Evolutionary conservation across 192 early-diverging fungal species (phyloP).

Genomic region (Coemansia sp.): DNA sequence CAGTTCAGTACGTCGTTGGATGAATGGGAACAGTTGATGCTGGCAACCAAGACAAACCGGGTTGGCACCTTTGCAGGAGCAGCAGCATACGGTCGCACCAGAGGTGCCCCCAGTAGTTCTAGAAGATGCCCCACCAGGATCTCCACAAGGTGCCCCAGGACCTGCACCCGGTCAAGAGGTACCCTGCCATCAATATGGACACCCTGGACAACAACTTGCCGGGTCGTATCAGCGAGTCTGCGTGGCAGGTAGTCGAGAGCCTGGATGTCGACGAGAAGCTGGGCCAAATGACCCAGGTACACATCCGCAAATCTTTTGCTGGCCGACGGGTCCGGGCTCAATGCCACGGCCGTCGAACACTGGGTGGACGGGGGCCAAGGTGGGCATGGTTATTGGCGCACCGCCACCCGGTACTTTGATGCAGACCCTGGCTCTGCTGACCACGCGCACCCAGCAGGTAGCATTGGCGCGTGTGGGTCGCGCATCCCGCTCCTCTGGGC

Average conservation of each 20-base stretch:
- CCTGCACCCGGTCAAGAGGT: slow-evolving; percentile 20
- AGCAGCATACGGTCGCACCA: background rate
- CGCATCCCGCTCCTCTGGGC: slow-evolving; percentile 56
- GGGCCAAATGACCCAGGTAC: slow-evolving; percentile 65
- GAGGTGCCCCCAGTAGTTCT: too few relatives aligned
- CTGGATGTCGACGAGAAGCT: slow-evolving; percentile 52
- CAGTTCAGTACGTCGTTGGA: background rate
- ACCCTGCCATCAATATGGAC: slow-evolving; percentile 2
- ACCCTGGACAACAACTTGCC: slow-evolving; percentile 10
- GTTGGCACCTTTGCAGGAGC: slow-evolving; percentile 18
- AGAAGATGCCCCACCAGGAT: too few relatives aligned
- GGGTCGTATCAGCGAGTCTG: slow-evolving; percentile 36
- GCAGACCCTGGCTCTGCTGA: slow-evolving; percentile 43
- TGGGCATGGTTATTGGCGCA: slow-evolving; percentile 54
- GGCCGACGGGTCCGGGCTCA: slow-evolving; percentile 44
- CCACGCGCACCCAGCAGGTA: slow-evolving; percentile 48
- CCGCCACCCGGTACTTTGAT: slow-evolving; percentile 53
- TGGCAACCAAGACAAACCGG: slow-evolving; percentile 18
- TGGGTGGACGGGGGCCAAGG: slow-evolving; percentile 48
- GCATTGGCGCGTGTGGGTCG: slow-evolving; percentile 44
- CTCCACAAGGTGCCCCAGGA: background rate
- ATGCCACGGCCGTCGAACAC: slow-evolving; percentile 46
- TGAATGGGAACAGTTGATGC: slow-evolving; percentile 21
- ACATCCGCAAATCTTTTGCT: slow-evolving; percentile 51
- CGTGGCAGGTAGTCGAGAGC: slow-evolving; percentile 41